Evolutionary conservation across 306 rosid genomes (phyloP).

Genomic region (Purshia tridentata): DNA sequence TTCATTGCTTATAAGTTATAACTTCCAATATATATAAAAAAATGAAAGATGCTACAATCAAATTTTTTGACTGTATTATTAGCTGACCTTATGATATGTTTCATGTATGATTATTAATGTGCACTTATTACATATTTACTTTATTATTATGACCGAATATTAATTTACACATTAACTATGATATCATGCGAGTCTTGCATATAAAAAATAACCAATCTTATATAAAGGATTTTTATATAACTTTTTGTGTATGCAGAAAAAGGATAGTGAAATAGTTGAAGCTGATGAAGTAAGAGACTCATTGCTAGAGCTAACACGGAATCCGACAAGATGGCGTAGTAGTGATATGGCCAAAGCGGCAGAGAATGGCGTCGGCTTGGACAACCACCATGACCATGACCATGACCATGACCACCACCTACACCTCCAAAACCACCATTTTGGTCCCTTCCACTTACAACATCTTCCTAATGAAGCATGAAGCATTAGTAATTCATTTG

Average conservation of each 20-base stretch:
- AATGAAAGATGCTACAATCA: too few species aligned
- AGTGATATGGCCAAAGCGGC: conserved; percentile 42
- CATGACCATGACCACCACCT: too few species aligned
- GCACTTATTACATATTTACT: too few species aligned
- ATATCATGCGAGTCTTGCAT: too few species aligned
- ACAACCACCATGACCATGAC: conserved; percentile 37
- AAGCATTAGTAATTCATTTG: not conserved
- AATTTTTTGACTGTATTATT: too few species aligned
- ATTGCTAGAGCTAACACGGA: conserved; percentile 66
- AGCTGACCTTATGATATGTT: too few species aligned
- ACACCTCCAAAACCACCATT: conserved; percentile 41
- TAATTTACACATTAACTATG: too few species aligned
- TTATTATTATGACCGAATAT: too few species aligned
- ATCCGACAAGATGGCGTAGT: conserved; percentile 44
- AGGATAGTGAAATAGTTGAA: conserved; percentile 63
- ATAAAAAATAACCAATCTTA: not conserved
- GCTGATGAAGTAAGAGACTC: conserved; percentile 83
- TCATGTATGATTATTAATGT: too few species aligned
- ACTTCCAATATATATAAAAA: too few species aligned
- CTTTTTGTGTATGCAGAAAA: conserved; percentile 47
- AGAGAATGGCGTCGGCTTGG: conserved; percentile 40
- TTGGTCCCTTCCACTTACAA: conserved; percentile 41
- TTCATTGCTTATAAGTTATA: too few species aligned
- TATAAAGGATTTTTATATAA: not conserved
- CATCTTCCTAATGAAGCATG: conserved; percentile 41